Base-by-base conservation (phyloP, 257 asterid species). In the Solanum chiquidenum region DNA sequence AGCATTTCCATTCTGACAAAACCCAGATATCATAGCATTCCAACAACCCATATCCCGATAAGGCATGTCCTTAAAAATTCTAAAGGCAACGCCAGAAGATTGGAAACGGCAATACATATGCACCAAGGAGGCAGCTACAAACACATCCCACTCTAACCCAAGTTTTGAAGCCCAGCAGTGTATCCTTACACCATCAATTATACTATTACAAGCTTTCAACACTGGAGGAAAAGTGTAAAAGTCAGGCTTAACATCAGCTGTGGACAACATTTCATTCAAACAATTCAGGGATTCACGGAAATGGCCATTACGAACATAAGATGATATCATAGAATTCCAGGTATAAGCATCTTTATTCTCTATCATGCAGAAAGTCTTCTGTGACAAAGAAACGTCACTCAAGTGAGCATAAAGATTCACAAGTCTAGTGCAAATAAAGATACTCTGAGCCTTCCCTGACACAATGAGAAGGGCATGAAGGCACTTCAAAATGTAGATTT, bases 1-100 rank as follows among this genome's bases (percentile, higher is more conserved):
- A 42, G 92, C 90, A 80, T 92, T 90, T 62, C 97, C 98, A 73
- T 91, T 91, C 83, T 93, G 96, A 90, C 94, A 92, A 87, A 95
- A 95, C 85, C 99, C 99, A 88, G 99, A 95, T 88, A 95, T 95
- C 88, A 94, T 90, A 86, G 99, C 94, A 91, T 96, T 96, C 98
- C 99, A 96, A 88, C 99, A 96, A 77, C 98, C 98, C 88, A 90
- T 91, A 91, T 96, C 99, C 72, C 98, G 94, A 73, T 52, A 90
- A 27, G 99, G 99, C 99, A 96, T 96, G 66, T 89, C 91, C 83
- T 91, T 89, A 87, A 96, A 96, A 84, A 96, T 91, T 35, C 79
- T 68, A 87, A 90, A 91, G 27, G 98, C 98, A 79, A 91, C 71
- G 55, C 6, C 87, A 80, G 90, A 79, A 86, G 84, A 86, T 8